Evolutionary conservation across 2,329 filamentous ascomycete genomes (phyloP), one percentile per base, ranked within the genome.

Genomic region (Furcasterigmium furcatum): DNA sequence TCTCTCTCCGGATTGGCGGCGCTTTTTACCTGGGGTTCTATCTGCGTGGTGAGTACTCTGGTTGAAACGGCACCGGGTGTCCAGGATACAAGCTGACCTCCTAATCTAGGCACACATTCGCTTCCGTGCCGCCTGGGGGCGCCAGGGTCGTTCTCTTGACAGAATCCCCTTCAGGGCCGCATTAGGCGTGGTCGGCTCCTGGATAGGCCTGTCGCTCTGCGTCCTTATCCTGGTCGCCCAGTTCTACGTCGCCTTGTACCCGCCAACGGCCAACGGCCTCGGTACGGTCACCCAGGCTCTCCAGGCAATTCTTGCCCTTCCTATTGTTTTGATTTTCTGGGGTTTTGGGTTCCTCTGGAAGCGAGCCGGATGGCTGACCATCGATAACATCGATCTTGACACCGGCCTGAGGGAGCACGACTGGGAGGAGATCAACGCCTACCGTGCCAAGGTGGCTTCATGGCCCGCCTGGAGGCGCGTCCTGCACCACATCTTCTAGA

Each of bases 21-120:
- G 20, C 72, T 86, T 38, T 85, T 85, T 61, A 79, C 81, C 14
- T 87, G 82, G 82, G 80, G 73, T 19, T 80, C 76, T 38, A 83
- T 87, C 55, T 84, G 80, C 59, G 60, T 82, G 16, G 75, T 43
- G 30, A 21, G 41, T 43, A 16, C 19, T 14, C 7, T 14, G 16
- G 1, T 6, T 18, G 6, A 13, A 6, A n/a, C 9, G n/a, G n/a
- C 25, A 20, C 18, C 9, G 13, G 5, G 14, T 22, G 7, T 19
- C 14, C 12, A 18, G n/a, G 10, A 5, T 38, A 9, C 20, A 25
- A 8, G 19, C 41, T 43, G 20, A 43, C 6, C 9, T 13, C 10
- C 9, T n/a, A n/a, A n/a, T n/a, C 14, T 16, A 43, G 41, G 21
- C 79, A 1, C 82, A 86, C 56, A 83, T 86, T 54, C 81, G 82